Evolutionary conservation across 257 asterid species (phyloP), one percentile per base, ranked within the genome.

Genomic region (Solanum pimpinellifolium): DNA sequence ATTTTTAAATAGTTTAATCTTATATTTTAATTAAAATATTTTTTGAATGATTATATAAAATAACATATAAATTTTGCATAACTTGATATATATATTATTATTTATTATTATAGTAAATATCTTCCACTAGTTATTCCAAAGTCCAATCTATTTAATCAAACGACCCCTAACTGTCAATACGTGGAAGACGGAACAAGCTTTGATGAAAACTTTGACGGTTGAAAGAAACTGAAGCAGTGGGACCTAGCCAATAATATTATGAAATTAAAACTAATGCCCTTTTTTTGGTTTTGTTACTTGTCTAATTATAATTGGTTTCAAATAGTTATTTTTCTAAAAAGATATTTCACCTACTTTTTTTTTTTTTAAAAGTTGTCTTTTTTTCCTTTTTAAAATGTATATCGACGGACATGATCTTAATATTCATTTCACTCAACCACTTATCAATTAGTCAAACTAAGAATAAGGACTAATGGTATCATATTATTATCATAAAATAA

Each of bases 151-250:
- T 23, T 15, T 23, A 41, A n/a, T 21, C 33, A 41, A 75, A 75
- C 23, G 18, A 60, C 14, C 59, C 31, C 41, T 56, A 11, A 14
- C 44, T 84, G 62, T 3, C 5, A 35, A 72, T 86, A 88, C 90
- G 91, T 93, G 94, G 59, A 83, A 84, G 90, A 86, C 85, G 72
- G 84, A 20, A 52, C 76, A 20, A 90, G 89, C 83, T 87, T 70
- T 31, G 82, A 21, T 83, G 44, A 21, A 86, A 59, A 69, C 27
- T 14, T 49, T 49, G 83, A 88, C 74, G 89, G 87, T 75, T 31
- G 83, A 56, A 88, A 68, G 88, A 31, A 31, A 70, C 83, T 88
- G 60, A 42, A 42, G 35, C 21, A 31, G 2, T 13, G 62, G 82
- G 82, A 56, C 59, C 37, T 27, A 27, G 3, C 23, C 62, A 52